Base-by-base conservation (phyloP, 768 basidiomycete species). In the Mycena sanguinolenta region DNA sequence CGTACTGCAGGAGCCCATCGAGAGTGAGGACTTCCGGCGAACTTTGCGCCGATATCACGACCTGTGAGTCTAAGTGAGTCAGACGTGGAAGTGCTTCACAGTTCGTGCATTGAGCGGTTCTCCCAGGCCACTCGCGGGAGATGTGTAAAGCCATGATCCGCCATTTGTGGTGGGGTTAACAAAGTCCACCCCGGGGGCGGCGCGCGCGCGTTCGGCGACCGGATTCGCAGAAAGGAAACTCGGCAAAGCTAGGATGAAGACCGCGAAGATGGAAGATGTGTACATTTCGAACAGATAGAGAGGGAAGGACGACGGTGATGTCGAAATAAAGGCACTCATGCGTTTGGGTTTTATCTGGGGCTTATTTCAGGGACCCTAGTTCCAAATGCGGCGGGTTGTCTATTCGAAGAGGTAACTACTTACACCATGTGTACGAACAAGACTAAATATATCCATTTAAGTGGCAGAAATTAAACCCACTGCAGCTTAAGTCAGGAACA, bases 41-140 rank as follows among this genome's bases (percentile, higher is more conserved):
- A 72, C 86, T 88, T 16, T 79, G 64, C 1, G 81, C 86, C 0
- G 87, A 88, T 58, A 88, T 81, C 62, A 88, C 66, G 30, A 72
- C 70, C 70, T 71, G 21, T 49, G n/a, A n/a, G n/a, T 23, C 17
- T 30, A 44, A 30, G 57, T 57, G 19, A 55, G 52, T 46, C 1
- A 4, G 21, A 17, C 25, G 6, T 7, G 7, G 44, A 55, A 25
- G 0, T 42, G 27, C 42, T n/a, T 6, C 17, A 5, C 3, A 21
- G 16, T 30, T 49, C 69, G 83, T 32, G 87, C 85, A 67, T 88
- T 87, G 74, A 88, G 69, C 14, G 87, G 87, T 75, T 87, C 87
- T 0, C 86, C 87, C 7, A 80, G 70, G 17, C 83, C 84, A 13
- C n/a, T n/a, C n/a, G n/a, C n/a, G n/a, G 77, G 75, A 19, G 86